These are phyloP conservation scores for Rosellinia necatrix DNA, from an alignment of 2,329 filamentous ascomycete genomes.

Conservation along the genomic window DNA sequence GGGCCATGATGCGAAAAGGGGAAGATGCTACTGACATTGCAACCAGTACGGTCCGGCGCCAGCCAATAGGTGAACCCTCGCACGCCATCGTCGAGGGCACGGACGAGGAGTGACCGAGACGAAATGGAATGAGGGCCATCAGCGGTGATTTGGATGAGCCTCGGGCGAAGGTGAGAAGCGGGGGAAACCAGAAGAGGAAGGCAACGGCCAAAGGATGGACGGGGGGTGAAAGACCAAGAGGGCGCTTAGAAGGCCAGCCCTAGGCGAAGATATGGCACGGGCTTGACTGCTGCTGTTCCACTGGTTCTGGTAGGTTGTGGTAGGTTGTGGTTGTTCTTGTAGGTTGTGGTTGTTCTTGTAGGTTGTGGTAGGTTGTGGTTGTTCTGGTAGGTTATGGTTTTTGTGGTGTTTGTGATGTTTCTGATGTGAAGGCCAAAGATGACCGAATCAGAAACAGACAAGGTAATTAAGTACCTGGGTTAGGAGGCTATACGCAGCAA, in stretches of 20 bases:
- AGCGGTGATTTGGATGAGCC: neutral
- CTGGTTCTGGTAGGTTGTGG: no score
- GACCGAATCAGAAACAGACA: neutral
- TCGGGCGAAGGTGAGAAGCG: neutral
- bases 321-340: no score
- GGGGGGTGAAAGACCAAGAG: no score
- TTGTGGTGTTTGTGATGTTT: neutral
- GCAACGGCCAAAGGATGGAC: neutral
- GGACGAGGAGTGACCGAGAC: neutral
- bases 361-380: no score
- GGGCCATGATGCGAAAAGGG: slow-evolving; percentile 10
- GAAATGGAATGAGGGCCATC: neutral
- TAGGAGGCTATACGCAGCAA: no score
- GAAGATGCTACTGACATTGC: slow-evolving; percentile 39
- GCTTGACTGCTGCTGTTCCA: neutral
- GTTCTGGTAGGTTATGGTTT: no score
- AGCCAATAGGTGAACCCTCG: slow-evolving; percentile 27
- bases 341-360: neutral
- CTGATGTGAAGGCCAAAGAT: neutral
- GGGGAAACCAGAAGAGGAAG: neutral
- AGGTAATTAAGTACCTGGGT: no score
- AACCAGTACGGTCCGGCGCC: slow-evolving; percentile 43
- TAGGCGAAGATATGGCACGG: no score
- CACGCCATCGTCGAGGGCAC: slow-evolving; percentile 27
- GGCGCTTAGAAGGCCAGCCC: no score